These are phyloP conservation scores for Excoecaria cochinchinensis DNA, from an alignment of 345 rosid genomes.

Conservation along the genomic window DNA sequence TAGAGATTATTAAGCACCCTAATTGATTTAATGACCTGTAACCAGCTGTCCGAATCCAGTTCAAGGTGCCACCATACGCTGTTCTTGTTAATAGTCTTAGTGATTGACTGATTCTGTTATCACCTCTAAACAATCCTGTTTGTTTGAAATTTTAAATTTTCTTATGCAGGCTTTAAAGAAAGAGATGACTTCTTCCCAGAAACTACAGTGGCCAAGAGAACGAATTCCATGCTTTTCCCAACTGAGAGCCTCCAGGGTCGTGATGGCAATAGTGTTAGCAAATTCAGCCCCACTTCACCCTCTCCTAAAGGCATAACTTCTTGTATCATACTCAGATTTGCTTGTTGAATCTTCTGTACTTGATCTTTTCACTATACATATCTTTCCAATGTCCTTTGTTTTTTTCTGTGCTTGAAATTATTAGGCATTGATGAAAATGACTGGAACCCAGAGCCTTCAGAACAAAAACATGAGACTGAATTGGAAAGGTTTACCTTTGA, in stretches of 20 bases:
- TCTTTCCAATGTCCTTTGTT: not conserved
- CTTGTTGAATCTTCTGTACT: conserved; percentile 5
- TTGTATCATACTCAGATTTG: conserved; percentile 15
- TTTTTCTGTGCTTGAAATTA: conserved; percentile 24
- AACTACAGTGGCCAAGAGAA: conserved; percentile 34
- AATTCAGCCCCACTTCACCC: conserved; percentile 40
- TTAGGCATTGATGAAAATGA: conserved; percentile 47
- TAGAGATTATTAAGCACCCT: not conserved
- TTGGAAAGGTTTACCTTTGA: conserved; percentile 57
- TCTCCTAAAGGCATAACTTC: conserved; percentile 53
- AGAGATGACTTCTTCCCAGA: conserved; percentile 34
- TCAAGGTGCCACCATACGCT: not conserved
- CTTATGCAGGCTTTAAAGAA: conserved; percentile 36
- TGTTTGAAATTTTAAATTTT: conserved; percentile 22
- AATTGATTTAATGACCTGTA: not conserved
- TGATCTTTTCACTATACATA: not conserved
- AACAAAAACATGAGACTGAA: conserved; percentile 59
- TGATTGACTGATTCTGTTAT: conserved; percentile 10
- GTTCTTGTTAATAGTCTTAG: conserved; percentile 7
- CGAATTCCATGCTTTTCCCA: conserved; percentile 40
- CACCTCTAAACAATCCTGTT: not conserved
- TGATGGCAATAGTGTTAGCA: conserved; percentile 34
- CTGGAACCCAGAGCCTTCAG: conserved; percentile 47
- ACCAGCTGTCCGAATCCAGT: not conserved
- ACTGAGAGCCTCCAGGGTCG: conserved; percentile 42